Base-by-base conservation (phyloP, 2,329 filamentous ascomycete genomes). In the Didymella lethalis region DNA sequence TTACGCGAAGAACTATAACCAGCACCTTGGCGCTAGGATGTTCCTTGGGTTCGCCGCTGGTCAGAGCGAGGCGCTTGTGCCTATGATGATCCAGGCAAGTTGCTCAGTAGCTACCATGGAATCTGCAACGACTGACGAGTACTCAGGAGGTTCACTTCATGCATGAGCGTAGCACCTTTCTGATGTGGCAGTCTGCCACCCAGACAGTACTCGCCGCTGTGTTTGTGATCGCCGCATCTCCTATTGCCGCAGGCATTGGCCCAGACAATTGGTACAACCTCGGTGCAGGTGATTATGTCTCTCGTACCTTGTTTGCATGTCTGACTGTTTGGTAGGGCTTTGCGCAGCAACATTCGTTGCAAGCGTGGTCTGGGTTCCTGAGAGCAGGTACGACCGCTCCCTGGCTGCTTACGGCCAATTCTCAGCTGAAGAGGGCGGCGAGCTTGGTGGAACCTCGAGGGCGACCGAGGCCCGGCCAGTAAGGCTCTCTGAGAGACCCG, bases 1-100 rank as follows among this genome's bases (percentile, higher is more conserved):
- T 40, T 40, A 40, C 36, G 36, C 36, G 16, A 40, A 40, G 36
- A 12, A 40, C 5, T 40, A 40, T n/a, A 20, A 61, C 16, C 75
- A 69, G 64, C 79, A 81, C 55, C 72, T 80, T 23, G 74, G 65
- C 1, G 72, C 74, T 1, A 72, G 79, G 2, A 75, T 78, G 70
- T 43, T 81, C 0, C 64, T 80, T 7, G 78, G 77, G 0, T 56
- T 81, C 5, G 75, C 78, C 2, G 78, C 78, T 6, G 79, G 78
- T 7, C 78, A 81, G 61, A 79, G 76, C 48, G 79, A 81, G 57
- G 78, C 79, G 3, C 66, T 81, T 3, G 75, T 79, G 2, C 79
- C 78, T 0, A 73, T 81, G 73, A 79, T 81, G 63, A 69, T 71
- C 12, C 64, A 69, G 57, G 65, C 66, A 48, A 40, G 36, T 40